phyloP scores from a whole-genome alignment of 768 basidiomycete species.

The Hypsizygus marmoreus region DNA sequence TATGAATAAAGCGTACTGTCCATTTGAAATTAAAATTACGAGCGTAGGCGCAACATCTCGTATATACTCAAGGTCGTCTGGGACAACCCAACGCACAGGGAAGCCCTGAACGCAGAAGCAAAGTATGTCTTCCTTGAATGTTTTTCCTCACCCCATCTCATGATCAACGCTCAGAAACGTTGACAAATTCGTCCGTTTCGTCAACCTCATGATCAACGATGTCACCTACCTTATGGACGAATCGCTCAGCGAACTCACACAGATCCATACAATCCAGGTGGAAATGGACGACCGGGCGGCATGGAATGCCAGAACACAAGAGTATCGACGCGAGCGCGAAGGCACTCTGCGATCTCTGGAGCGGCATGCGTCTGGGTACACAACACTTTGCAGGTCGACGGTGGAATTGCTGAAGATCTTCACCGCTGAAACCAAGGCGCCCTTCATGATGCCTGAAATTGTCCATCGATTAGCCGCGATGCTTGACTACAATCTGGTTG shows the following conservation, averaged over 20 bases:
- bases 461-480: conserved; percentile 94
- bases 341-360: conserved; percentile 77
- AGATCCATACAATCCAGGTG: conserved; percentile 83
- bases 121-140: conserved; percentile 44
- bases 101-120: conserved; percentile 81
- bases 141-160: not conserved
- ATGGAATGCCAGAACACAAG: conserved; percentile 67
- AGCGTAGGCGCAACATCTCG: conserved; percentile 76
- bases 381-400: conserved; percentile 82
- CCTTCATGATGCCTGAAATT: conserved; percentile 96
- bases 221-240: conserved; percentile 98
- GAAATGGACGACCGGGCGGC: conserved; percentile 78
- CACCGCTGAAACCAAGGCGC: conserved; percentile 86
- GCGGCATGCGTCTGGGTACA: conserved; percentile 82
- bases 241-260: conserved; percentile 82
- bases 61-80: conserved; percentile 88
- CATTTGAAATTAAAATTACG: conserved; percentile 1
- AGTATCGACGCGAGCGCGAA: conserved; percentile 85
- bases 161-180: conserved; percentile 56
- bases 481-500: conserved; percentile 92
- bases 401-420: conserved; percentile 91
- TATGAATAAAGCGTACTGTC: not conserved
- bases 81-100: conserved; percentile 86
- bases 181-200: conserved; percentile 92
- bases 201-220: conserved; percentile 99